A percentile compares a stretch with the other conserved stretches of the same genome.
Evolutionary conservation across 1,284 basidiomycete genomes (phyloP).

Genomic region (Pascua guehoae): DNA sequence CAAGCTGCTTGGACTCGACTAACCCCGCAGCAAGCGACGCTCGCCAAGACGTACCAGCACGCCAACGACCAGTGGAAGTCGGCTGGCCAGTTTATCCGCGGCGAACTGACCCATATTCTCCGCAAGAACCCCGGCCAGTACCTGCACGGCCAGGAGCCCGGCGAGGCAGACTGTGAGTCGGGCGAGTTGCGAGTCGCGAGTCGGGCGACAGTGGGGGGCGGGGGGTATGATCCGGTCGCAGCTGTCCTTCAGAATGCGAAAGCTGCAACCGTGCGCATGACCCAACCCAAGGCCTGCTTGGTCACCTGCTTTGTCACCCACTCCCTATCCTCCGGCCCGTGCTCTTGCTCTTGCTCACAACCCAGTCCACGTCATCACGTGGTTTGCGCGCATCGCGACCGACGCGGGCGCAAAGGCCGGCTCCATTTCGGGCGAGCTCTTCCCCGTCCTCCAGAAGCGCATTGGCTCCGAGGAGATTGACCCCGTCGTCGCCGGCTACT

Average conservation of each 20-base stretch:
- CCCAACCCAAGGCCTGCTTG: too few species aligned
- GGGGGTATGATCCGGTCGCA: not conserved
- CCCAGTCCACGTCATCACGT: slow-evolving; percentile 47
- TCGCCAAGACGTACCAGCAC: slow-evolving; percentile 24
- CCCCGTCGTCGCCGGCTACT: slow-evolving; percentile 39
- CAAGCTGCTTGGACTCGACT: too few species aligned
- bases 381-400: slow-evolving; percentile 42
- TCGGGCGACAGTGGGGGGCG: not conserved
- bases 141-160: slow-evolving; percentile 30
- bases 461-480: slow-evolving; percentile 40
- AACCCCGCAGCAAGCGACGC: not conserved
- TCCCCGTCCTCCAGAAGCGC: slow-evolving; percentile 32
- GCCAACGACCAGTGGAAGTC: slow-evolving; percentile 38
- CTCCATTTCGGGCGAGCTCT: slow-evolving; percentile 21
- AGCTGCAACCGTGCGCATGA: too few species aligned
- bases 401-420: slow-evolving; percentile 37
- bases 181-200: too few species aligned
- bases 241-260: too few species aligned
- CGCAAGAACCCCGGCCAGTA: slow-evolving; percentile 32
- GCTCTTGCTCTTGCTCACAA: not conserved
- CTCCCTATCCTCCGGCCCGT: too few species aligned
- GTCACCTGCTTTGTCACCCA: too few species aligned
- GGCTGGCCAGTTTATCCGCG: slow-evolving; percentile 36
- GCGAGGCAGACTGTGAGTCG: slow-evolving; percentile 44
- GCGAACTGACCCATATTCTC: slow-evolving; percentile 38